Evolutionary conservation across 768 basidiomycete genomes (phyloP), one percentile per base, ranked within the genome.

Genomic region (Russula abietina): DNA sequence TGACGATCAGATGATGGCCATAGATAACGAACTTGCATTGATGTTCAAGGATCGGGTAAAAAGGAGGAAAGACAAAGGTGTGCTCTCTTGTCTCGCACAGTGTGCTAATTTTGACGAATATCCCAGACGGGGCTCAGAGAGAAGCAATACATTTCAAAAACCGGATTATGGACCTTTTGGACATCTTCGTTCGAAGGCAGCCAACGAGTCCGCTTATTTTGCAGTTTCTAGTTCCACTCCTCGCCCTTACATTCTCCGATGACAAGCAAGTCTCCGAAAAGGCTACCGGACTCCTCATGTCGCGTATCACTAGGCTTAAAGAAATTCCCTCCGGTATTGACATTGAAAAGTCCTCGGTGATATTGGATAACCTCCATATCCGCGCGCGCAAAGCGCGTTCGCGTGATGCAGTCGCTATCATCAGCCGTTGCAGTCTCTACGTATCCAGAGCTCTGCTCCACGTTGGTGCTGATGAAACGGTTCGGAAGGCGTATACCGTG

Each of bases 1-100:
- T 71, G 96, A 99, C 71, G 95, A 98, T 28, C 92, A 97, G 75
- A 99, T 99, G 96, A 86, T 98, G 80, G 89, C 89, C 38, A 84
- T 98, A 30, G 96, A 99, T 70, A 89, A 91, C 54, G 89, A 96
- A 71, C 83, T 99, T 8, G 92, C 91, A 4, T 83, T 87, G 56
- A 86, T 93, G 33, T 96, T 99, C 82, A 82, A 82, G 83, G 85
- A 63, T 76, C 81, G 26, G 78, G 79, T 60, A 85, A 82, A 58
- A 83, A 80, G 72, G 86, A 63, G 26, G 36, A 83, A 70, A 75
- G 81, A 79, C 57, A 91, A 88, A 79, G 84, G 91, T 89, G 57
- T 61, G 80, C 71, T 3, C 41, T 50, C 56, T 51, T 48, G 10
- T 55, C 11, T 51, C 22, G 41, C 36, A 17, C 11, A 9, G 9